These are phyloP conservation scores for Trichosporon coremiiforme DNA, from an alignment of 1,284 basidiomycete species.

Conservation along the genomic window DNA sequence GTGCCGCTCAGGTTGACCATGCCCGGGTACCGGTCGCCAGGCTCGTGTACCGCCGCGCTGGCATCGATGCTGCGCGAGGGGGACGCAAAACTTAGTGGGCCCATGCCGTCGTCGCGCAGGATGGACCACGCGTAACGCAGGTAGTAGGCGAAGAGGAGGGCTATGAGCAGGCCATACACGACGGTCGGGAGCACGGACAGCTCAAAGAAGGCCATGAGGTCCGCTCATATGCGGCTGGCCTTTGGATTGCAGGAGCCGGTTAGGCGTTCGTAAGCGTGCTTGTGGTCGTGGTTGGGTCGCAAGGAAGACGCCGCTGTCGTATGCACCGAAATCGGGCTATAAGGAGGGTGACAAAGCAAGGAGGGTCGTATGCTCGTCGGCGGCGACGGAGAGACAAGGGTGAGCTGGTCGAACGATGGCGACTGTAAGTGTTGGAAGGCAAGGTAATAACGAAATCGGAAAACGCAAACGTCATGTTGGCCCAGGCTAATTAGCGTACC, in stretches of 20 bases:
- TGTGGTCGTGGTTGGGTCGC: background rate
- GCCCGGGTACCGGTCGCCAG: conserved; percentile 65
- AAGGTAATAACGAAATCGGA: background rate
- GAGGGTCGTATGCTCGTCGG: background rate
- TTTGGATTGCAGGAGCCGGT: background rate
- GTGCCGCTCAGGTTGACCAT: conserved; percentile 92
- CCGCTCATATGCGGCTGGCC: background rate
- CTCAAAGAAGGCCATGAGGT: conserved; percentile 16
- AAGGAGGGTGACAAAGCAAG: background rate
- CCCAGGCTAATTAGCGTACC: background rate
- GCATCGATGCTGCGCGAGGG: background rate
- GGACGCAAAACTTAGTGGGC: conserved; percentile 16
- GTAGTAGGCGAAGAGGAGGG: conserved; percentile 6
- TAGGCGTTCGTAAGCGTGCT: background rate
- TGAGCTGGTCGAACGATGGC: background rate
- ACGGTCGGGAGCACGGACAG: conserved; percentile 16
- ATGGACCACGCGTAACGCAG: conserved; percentile 5
- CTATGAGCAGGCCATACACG: conserved; percentile 7
- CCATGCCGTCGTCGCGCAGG: conserved; percentile 8
- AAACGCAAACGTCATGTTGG: conserved; percentile 13
- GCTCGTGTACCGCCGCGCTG: background rate
- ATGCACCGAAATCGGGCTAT: background rate
- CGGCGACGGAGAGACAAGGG: background rate
- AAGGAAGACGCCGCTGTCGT: background rate
- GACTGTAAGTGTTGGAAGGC: background rate